Conservation (phyloP, 106 monocot genomes). For the Platanthera zijinensis region DNA sequence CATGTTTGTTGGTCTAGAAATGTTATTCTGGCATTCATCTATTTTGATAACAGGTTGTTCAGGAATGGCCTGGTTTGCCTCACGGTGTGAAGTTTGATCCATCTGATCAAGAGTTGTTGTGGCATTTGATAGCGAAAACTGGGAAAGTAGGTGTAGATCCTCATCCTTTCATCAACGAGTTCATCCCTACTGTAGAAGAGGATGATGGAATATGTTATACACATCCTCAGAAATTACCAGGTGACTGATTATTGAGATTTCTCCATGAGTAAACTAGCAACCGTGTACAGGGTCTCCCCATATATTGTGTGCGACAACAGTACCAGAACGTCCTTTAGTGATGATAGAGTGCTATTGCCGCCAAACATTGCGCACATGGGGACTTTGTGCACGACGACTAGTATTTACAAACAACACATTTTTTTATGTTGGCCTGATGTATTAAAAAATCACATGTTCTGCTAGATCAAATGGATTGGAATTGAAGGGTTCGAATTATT, state of each 20-base stretch:
- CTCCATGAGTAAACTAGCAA: background rate
- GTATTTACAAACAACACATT: too few relatives aligned
- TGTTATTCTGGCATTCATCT: constrained; percentile 4
- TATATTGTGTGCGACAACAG: too few relatives aligned
- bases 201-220: constrained; percentile 93
- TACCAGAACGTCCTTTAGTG: too few relatives aligned
- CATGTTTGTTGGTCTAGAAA: background rate
- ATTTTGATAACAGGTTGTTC: constrained; percentile 49
- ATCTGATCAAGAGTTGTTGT: constrained; percentile 82
- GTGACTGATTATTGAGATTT: constrained; percentile 17
- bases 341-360: too few relatives aligned
- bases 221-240: constrained; percentile 86
- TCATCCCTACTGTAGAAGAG: constrained; percentile 84
- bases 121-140: constrained; percentile 80
- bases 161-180: constrained; percentile 93
- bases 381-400: too few relatives aligned
- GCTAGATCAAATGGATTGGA: too few relatives aligned
- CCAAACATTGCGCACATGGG: too few relatives aligned
- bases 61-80: constrained; percentile 96
- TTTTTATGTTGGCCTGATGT: too few relatives aligned
- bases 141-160: constrained; percentile 36
- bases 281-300: too few relatives aligned
- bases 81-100: constrained; percentile 98
- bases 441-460: too few relatives aligned
- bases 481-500: too few relatives aligned